phyloP scores from a whole-genome alignment of 495 filamentous ascomycete genomes.

The Apiosordaria backusii region DNA sequence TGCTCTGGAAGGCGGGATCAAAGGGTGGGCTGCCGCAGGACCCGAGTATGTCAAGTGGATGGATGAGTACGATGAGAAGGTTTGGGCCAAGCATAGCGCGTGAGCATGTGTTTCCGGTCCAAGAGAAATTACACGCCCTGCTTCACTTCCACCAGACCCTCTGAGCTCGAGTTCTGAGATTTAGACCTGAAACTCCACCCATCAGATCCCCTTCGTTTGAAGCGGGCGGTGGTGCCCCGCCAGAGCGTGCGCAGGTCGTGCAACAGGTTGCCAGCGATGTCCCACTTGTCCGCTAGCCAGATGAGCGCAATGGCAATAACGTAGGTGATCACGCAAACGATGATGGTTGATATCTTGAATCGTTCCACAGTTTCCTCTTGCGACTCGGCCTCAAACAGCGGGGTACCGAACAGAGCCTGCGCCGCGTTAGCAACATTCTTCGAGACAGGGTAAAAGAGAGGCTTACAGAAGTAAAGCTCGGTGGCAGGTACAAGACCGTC shows the following conservation, averaged over 20 bases:
- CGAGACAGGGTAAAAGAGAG: neutral
- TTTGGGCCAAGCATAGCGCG: constrained; percentile 38
- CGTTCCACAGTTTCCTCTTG: constrained; percentile 2
- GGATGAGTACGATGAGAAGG: constrained; percentile 54
- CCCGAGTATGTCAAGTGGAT: constrained; percentile 53
- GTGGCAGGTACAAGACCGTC: constrained; percentile 19
- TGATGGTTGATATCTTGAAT: constrained; percentile 14
- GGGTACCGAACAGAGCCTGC: constrained; percentile 6
- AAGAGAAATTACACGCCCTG: neutral
- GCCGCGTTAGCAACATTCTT: neutral
- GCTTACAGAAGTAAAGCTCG: constrained; percentile 14
- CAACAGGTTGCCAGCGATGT: neutral
- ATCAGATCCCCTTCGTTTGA: neutral
- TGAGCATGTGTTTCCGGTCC: too few species aligned
- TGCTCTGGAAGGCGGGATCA: constrained; percentile 58
- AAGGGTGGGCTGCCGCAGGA: constrained; percentile 60
- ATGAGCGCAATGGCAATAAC: constrained; percentile 7
- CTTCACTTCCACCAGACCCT: neutral
- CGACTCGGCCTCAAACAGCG: constrained; percentile 6
- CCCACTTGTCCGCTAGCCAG: constrained; percentile 11
- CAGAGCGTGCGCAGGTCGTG: neutral
- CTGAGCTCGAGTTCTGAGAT: neutral
- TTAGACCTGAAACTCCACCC: neutral
- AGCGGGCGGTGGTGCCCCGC: neutral
- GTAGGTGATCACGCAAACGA: constrained; percentile 14